Percentiles rank a stretch among this genome's conserved stretches.
Evolutionary conservation across 176 grass and related monocot species (phyloP).

Genomic region (Rhynchospora breviuscula): DNA sequence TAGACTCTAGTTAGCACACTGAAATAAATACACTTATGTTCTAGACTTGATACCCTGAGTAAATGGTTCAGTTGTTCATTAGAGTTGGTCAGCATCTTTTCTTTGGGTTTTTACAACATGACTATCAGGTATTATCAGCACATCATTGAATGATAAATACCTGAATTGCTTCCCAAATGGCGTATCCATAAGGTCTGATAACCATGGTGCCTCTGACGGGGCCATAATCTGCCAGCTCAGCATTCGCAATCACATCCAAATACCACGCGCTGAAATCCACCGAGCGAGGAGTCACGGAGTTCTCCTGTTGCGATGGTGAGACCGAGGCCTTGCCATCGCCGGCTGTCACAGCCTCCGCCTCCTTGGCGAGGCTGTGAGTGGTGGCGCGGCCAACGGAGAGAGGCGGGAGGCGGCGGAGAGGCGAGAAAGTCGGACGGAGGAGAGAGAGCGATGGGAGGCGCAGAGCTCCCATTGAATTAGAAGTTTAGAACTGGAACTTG

Average conservation of each 20-base stretch:
- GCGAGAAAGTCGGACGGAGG: slow-evolving; percentile 39
- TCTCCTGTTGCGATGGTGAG: slow-evolving; percentile 41
- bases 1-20: not conserved
- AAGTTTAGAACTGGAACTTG: not conserved
- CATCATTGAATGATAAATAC: slow-evolving; percentile 7
- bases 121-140: not conserved
- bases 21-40: not conserved
- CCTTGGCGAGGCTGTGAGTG: slow-evolving; percentile 29
- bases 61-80: not conserved
- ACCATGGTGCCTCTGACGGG: slow-evolving; percentile 95
- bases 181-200: slow-evolving; percentile 94
- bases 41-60: not conserved
- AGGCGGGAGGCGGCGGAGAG: slow-evolving; percentile 26
- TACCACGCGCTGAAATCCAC: slow-evolving; percentile 95
- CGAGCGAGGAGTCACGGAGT: slow-evolving; percentile 76
- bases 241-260: slow-evolving; percentile 75
- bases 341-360: slow-evolving; percentile 26
- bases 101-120: not conserved
- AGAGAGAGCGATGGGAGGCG: slow-evolving; percentile 60
- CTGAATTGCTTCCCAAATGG: slow-evolving; percentile 98
- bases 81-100: not conserved
- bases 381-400: slow-evolving; percentile 19
- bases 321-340: slow-evolving; percentile 34
- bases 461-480: slow-evolving; percentile 49
- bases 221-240: slow-evolving; percentile 95